Conservation (phyloP, 2,329 filamentous ascomycete genomes). For the Cladophialophora bantiana region DNA sequence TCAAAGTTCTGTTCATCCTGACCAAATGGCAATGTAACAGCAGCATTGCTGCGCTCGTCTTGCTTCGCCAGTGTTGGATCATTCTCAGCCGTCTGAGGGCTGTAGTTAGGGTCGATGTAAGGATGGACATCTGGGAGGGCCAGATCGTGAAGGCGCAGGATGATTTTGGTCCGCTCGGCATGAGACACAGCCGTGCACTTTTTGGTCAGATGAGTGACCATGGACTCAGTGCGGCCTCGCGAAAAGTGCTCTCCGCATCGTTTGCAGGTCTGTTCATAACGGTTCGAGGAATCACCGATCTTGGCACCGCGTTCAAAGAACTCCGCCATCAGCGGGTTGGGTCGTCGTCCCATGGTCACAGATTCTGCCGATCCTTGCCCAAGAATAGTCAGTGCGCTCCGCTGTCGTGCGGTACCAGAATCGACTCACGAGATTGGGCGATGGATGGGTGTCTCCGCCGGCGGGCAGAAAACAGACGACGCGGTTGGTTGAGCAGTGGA, state of each 20-base stretch:
- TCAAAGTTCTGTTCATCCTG: slow-evolving; percentile 70
- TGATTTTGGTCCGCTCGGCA: slow-evolving; percentile 76
- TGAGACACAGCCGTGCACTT: slow-evolving; percentile 82
- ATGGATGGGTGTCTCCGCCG: slow-evolving; percentile 9
- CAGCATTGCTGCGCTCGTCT: neutral
- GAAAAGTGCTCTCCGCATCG: slow-evolving; percentile 87
- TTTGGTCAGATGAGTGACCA: slow-evolving; percentile 82
- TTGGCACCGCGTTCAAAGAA: slow-evolving; percentile 89
- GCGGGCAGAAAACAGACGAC: slow-evolving; percentile 8
- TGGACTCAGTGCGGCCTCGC: slow-evolving; percentile 83
- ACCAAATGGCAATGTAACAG: slow-evolving; percentile 46
- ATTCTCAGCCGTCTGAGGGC: neutral
- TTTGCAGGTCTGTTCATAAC: slow-evolving; percentile 91
- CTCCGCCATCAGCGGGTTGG: slow-evolving; percentile 82
- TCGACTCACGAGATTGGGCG: slow-evolving; percentile 27
- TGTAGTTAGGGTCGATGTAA: slow-evolving; percentile 41
- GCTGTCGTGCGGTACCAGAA: slow-evolving; percentile 4
- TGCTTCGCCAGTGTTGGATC: slow-evolving; percentile 44
- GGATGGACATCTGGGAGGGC: slow-evolving; percentile 50
- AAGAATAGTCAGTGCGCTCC: slow-evolving; percentile 21
- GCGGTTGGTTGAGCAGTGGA: neutral
- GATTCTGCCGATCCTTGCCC: slow-evolving; percentile 5
- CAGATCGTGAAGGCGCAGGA: slow-evolving; percentile 75
- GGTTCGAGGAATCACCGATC: slow-evolving; percentile 86
- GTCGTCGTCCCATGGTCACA: slow-evolving; percentile 76